phyloP scores from a whole-genome alignment of 345 rosid species.

The Boechera divaricarpa region DNA sequence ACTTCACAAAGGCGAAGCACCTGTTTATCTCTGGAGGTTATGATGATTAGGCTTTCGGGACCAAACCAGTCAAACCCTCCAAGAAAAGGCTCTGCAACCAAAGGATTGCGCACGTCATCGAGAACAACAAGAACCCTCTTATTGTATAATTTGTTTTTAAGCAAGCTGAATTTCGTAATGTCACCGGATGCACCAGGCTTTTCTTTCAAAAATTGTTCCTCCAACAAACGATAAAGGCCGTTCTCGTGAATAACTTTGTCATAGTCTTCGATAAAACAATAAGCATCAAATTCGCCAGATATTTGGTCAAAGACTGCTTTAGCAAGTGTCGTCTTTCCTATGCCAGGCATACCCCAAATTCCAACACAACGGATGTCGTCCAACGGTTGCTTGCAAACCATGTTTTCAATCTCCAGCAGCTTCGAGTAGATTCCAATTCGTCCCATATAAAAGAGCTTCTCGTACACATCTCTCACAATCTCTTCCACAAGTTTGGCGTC shows the following conservation, averaged over 20 bases:
- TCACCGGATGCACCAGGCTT: neutral
- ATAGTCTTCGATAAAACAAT: constrained; percentile 4
- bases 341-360: constrained; percentile 32
- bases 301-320: constrained; percentile 12
- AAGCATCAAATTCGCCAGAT: neutral
- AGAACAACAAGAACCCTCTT: constrained; percentile 23
- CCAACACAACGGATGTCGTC: constrained; percentile 3
- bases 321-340: constrained; percentile 29
- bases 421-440: constrained; percentile 20
- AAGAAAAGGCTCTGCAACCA: constrained; percentile 6
- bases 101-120: neutral
- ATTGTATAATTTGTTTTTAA: neutral
- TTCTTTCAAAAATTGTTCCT: neutral
- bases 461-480: constrained; percentile 1
- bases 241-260: neutral
- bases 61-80: neutral
- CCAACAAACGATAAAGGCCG: neutral
- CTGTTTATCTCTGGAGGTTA: constrained; percentile 5
- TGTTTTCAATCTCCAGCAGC: constrained; percentile 14
- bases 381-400: neutral
- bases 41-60: neutral
- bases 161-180: neutral
- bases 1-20: neutral
- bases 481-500: constrained; percentile 26
- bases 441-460: neutral